A percentile compares a stretch with the other conserved stretches of the same genome.
Evolutionary conservation across 2,329 filamentous ascomycete species (phyloP).

Genomic region (Colletotrichum sp.): DNA sequence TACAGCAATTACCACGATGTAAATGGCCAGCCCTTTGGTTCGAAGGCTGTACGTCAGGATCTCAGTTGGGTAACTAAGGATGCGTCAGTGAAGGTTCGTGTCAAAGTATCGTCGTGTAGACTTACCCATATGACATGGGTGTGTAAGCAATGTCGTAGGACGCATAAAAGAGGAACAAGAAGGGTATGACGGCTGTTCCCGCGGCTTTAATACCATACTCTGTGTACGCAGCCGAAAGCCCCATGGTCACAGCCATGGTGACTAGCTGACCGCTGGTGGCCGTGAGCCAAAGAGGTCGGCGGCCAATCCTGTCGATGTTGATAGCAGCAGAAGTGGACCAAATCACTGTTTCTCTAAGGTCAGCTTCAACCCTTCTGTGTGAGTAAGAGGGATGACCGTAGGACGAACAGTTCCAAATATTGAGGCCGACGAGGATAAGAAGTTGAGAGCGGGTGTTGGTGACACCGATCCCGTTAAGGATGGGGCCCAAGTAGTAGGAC

Average conservation of each 20-base stretch:
- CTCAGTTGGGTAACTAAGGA: not conserved
- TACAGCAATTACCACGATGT: not conserved
- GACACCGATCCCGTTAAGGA: slow-evolving; percentile 6
- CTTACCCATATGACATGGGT: not conserved
- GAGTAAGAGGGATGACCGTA: not conserved
- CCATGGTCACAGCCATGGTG: not conserved
- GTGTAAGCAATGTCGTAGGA: not conserved
- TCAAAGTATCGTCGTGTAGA: not conserved
- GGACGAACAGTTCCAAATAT: not conserved
- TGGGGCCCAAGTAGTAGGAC: not conserved
- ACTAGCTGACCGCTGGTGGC: not conserved
- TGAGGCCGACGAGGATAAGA: not conserved
- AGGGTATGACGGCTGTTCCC: not conserved
- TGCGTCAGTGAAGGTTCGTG: not conserved
- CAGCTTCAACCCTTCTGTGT: not conserved
- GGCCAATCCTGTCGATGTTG: not conserved
- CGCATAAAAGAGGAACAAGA: not conserved
- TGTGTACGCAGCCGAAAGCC: not conserved
- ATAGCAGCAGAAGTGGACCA: not conserved
- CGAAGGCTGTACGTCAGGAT: not conserved
- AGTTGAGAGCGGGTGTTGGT: not conserved
- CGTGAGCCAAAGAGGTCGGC: not conserved
- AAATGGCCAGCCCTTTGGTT: not conserved
- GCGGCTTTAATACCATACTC: not conserved
- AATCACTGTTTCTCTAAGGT: not conserved